Evolutionary conservation across 2,329 filamentous ascomycete genomes (phyloP).

Genomic region (Chaetothyriales sp.): DNA sequence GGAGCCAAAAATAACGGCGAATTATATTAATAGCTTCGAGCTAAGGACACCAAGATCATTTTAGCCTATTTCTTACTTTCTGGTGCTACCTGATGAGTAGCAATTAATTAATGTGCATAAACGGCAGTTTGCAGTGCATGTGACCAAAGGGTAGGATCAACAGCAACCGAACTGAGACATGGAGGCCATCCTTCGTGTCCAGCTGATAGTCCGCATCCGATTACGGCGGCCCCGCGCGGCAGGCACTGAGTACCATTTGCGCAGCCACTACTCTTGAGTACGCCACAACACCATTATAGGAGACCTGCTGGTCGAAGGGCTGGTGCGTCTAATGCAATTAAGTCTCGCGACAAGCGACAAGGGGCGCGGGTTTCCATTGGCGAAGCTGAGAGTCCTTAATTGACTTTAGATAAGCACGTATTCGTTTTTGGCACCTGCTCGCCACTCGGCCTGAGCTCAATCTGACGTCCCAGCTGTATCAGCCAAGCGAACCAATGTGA

Average conservation of each 20-base stretch:
- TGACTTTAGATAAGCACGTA: too few relatives aligned
- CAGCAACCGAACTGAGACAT: not conserved
- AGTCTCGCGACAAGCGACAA: too few relatives aligned
- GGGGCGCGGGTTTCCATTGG: too few relatives aligned
- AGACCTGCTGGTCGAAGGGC: not conserved
- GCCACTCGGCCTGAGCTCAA: too few relatives aligned
- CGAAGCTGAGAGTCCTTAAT: too few relatives aligned
- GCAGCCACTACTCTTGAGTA: not conserved
- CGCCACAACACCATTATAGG: not conserved
- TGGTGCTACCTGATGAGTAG: not conserved
- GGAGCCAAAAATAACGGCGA: not conserved
- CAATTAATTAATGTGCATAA: not conserved
- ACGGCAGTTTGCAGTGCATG: not conserved
- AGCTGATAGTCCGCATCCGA: too few relatives aligned
- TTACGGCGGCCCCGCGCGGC: too few relatives aligned
- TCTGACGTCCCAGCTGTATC: not conserved
- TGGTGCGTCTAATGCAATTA: too few relatives aligned
- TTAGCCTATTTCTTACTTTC: too few relatives aligned
- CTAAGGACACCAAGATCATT: not conserved
- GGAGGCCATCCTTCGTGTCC: not conserved
- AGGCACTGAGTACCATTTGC: not conserved
- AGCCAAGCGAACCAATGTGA: not conserved
- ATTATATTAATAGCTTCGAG: not conserved
- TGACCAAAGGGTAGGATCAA: not conserved
- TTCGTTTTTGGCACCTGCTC: too few relatives aligned